Base-by-base conservation (phyloP, 2,329 filamentous ascomycete genomes). In the Coniosporium tulheliwenetii region DNA sequence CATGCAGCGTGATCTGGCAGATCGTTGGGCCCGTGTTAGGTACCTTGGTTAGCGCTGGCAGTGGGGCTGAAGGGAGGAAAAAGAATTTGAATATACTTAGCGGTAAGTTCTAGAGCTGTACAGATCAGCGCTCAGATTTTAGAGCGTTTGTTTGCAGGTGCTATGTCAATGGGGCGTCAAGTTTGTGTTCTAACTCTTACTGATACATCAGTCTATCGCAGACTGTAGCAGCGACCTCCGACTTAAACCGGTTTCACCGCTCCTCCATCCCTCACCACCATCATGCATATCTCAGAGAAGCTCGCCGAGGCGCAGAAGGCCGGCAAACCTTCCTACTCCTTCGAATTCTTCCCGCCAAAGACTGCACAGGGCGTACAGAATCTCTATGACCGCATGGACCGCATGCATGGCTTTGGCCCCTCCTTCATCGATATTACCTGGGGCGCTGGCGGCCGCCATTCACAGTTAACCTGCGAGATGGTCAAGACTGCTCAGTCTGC, bases 331-430 rank as follows among this genome's bases (percentile, higher is more conserved):
- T 91, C 86, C 57, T 95, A 95, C 71, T 98, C 91, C 44, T 98
- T 98, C 69, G 91, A 98, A 63, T 98, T 94, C 71, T 98, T 98
- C 65, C 91, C 91, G 39, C 91, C 91, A 33, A 98, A 98, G 69
- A 98, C 91, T 7, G 82, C 85, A 9, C 85, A 91, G 66, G 91
- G 91, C 71, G 89, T 98, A 10, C 91, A 98, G 67, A 98, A 98
- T 62, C 79, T 98, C 43, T 98, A 98, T 71, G 91, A 98, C 53
- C 85, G 91, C 52, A 96, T 98, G 84, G 91, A 98, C 65, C 86
- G 87, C 64, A 98, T 98, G 91, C 86, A 94, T 63, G 77, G 81
- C 54, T 76, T 93, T 47, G 91, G 86, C 1, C 91, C 89, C 47
- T 81, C 87, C 55, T 98, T 98, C 68, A 86, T 98, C 60, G 91